Evolutionary conservation across 1,284 basidiomycete genomes (phyloP), one percentile per base, ranked within the genome.

Genomic region (Testicularia cyperi): DNA sequence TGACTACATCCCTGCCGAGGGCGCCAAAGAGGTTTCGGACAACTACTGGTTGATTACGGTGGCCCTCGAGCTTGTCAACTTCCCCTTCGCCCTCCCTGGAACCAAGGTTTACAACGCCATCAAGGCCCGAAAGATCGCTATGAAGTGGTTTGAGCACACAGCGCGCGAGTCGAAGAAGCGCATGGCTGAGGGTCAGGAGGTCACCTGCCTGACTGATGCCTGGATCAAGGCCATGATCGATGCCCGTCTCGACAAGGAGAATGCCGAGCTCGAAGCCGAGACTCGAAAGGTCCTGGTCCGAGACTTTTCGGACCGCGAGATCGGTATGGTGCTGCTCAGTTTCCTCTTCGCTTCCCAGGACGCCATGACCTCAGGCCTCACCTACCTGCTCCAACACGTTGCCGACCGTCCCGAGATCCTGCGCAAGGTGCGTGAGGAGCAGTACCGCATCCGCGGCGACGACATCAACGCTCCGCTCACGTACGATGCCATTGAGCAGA

Each of bases 291-390:
- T 82, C 28, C 73, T 78, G 15, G 63, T 77, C 14, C 83, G 83
- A 62, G 90, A 97, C 68, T 97, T 94, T 79, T 88, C 85, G 53
- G 88, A 97, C 78, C 83, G 85, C 68, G 94, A 98, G 79, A 98
- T 98, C 83, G 92, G 86, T 23, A 90, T 96, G 86, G 92, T 95
- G 64, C 85, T 98, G 72, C 73, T 78, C 27, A 91, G 88, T 16
- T 98, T 98, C 86, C 81, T 98, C 49, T 98, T 98, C 72, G 94
- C 95, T 8, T 90, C 88, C 20, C 94, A 98, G 80, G 94, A 98
- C 77, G 94, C 94, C 54, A 97, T 98, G 94, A 90, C 88, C 4
- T 76, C 72, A 8, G 78, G 68, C 15, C 66, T 92, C 62, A 90
- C 92, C 72, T 97, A 90, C 78, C 86, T 86, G 32, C 94, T 98